Evolutionary conservation across 768 basidiomycete genomes (phyloP).

Genomic region (Inosperma sp.): DNA sequence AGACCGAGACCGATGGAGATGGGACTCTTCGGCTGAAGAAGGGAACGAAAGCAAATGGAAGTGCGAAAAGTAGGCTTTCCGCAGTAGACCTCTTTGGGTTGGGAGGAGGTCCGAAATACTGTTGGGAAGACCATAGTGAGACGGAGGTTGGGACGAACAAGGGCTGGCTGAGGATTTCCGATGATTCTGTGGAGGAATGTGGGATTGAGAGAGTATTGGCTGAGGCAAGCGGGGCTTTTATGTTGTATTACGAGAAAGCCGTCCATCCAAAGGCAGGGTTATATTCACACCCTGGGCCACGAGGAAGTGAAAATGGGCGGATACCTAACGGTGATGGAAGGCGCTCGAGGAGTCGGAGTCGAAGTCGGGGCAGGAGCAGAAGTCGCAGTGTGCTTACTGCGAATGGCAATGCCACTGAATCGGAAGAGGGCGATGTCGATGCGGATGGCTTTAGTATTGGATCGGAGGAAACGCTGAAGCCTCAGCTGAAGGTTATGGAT

Average conservation of each 20-base stretch:
- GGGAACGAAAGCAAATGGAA: conserved; percentile 8
- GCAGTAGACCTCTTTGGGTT: conserved; percentile 10
- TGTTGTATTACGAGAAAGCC: conserved; percentile 89
- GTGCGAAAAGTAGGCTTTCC: conserved; percentile 12
- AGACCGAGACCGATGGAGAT: conserved; percentile 7
- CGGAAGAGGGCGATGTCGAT: conserved; percentile 13
- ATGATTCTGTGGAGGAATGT: conserved; percentile 73
- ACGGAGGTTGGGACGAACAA: conserved; percentile 39
- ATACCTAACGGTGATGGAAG: conserved; percentile 8
- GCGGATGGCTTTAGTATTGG: conserved; percentile 29
- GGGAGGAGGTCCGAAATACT: conserved; percentile 33
- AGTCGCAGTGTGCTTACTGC: too few relatives aligned
- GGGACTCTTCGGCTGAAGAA: conserved; percentile 6
- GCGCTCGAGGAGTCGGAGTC: conserved; percentile 8
- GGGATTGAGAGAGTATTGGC: conserved; percentile 69
- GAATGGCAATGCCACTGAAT: conserved; percentile 11
- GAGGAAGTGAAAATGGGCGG: conserved; percentile 10
- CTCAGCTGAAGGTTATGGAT: conserved; percentile 41
- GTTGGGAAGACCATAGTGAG: conserved; percentile 53
- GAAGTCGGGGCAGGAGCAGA: conserved; percentile 4
- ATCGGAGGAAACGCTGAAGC: conserved; percentile 65
- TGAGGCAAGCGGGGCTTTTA: conserved; percentile 76
- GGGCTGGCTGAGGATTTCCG: conserved; percentile 88
- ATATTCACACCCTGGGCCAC: conserved; percentile 16
- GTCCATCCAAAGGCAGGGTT: conserved; percentile 27